Percentiles rank a stretch among this genome's conserved stretches.
phyloP scores from a whole-genome alignment of 2,329 filamentous ascomycete genomes.

The Cercospora zeae-maydis region DNA sequence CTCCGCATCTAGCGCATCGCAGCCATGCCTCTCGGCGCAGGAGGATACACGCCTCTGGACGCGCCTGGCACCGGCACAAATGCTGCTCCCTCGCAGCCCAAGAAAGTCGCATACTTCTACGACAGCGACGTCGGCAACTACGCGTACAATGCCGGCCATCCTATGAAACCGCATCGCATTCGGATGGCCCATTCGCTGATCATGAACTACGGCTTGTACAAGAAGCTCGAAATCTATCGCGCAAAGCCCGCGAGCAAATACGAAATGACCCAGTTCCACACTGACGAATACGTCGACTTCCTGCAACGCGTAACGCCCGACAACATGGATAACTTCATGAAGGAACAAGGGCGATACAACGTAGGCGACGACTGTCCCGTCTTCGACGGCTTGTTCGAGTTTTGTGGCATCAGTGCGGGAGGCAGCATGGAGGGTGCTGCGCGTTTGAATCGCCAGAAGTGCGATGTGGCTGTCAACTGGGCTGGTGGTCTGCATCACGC shows the following conservation, averaged over 20 bases:
- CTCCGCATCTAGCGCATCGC: not conserved
- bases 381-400: conserved; percentile 68
- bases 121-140: conserved; percentile 98
- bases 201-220: conserved; percentile 71
- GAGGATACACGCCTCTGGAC: conserved; percentile 49
- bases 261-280: conserved; percentile 72
- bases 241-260: conserved; percentile 55
- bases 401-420: conserved; percentile 66
- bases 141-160: conserved; percentile 76
- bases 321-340: conserved; percentile 91
- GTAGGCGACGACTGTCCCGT: conserved; percentile 63
- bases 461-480: conserved; percentile 61
- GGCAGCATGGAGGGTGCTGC: conserved; percentile 69
- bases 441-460: conserved; percentile 64
- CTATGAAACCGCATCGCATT: conserved; percentile 66
- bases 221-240: conserved; percentile 67
- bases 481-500: conserved; percentile 49
- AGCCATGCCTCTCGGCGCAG: conserved; percentile 46
- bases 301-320: conserved; percentile 88
- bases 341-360: conserved; percentile 79
- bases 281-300: conserved; percentile 70
- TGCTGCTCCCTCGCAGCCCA: conserved; percentile 54
- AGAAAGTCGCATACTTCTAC: conserved; percentile 97
- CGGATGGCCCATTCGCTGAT: conserved; percentile 63
- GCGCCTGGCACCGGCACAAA: conserved; percentile 48